Percentiles rank a stretch among this genome's conserved stretches.
These are phyloP conservation scores for Suillus clintonianus DNA, from an alignment of 768 basidiomycete genomes.

Conservation along the genomic window DNA sequence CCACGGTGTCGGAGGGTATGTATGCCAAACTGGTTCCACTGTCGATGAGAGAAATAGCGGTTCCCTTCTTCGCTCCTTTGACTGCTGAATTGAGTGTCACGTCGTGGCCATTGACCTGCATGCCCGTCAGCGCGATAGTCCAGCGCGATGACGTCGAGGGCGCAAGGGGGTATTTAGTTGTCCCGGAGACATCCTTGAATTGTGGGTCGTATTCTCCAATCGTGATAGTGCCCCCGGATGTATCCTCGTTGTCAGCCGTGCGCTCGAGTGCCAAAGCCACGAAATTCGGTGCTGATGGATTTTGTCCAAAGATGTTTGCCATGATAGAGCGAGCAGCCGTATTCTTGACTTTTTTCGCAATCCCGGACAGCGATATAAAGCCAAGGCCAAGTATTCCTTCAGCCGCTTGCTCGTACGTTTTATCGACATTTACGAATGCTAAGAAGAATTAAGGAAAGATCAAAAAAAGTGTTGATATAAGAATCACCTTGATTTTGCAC, in stretches of 20 bases:
- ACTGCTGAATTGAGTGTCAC: constrained; percentile 32
- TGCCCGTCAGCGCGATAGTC: constrained; percentile 43
- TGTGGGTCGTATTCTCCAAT: constrained; percentile 44
- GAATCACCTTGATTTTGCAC: constrained; percentile 22
- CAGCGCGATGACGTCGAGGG: constrained; percentile 39
- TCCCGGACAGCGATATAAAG: constrained; percentile 22
- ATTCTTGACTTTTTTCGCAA: constrained; percentile 20
- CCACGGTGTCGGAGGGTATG: constrained; percentile 33
- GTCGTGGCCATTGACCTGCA: constrained; percentile 35
- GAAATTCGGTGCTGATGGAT: constrained; percentile 37
- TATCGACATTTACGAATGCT: constrained; percentile 25
- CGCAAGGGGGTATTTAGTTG: constrained; percentile 35
- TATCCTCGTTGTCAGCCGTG: constrained; percentile 40
- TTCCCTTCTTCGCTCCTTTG: constrained; percentile 29
- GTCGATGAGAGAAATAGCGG: constrained; percentile 41
- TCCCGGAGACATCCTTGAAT: constrained; percentile 30
- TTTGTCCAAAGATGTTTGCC: constrained; percentile 40
- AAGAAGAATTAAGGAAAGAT: background rate
- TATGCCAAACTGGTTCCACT: constrained; percentile 44
- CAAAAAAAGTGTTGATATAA: background rate
- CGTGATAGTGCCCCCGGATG: constrained; percentile 41
- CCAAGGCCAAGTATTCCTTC: constrained; percentile 31
- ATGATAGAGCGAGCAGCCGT: constrained; percentile 32
- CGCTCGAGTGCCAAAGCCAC: constrained; percentile 45
- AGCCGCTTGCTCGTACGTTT: constrained; percentile 11